Percentiles rank a stretch among this genome's conserved stretches.
phyloP scores from a whole-genome alignment of 2,329 filamentous ascomycete genomes.

The Beauveria medogensis region DNA sequence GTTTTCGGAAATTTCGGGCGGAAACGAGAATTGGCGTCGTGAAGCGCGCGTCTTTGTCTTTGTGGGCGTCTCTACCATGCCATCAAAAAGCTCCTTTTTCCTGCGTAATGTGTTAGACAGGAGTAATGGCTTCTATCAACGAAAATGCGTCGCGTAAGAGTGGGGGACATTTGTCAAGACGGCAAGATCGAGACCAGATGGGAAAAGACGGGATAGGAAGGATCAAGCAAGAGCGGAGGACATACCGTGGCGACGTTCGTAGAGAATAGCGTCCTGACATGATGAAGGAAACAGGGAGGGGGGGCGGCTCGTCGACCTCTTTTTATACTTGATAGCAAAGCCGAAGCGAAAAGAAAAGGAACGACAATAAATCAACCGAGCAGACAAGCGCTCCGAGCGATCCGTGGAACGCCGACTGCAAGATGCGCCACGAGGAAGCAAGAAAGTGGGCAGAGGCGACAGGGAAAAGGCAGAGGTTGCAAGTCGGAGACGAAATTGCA shows the following conservation, averaged over 20 bases:
- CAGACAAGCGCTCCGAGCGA: constrained; percentile 2
- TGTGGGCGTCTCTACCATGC: constrained; percentile 50
- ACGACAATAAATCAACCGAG: background rate
- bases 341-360: background rate
- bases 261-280: constrained; percentile 32
- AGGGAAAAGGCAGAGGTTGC: background rate
- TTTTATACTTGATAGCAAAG: constrained; percentile 2
- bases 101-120: constrained; percentile 23
- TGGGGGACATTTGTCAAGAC: background rate
- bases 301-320: background rate
- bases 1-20: constrained; percentile 35
- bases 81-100: constrained; percentile 54
- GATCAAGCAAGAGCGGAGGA: background rate
- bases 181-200: background rate
- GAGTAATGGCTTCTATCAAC: background rate
- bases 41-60: constrained; percentile 31
- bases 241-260: constrained; percentile 31
- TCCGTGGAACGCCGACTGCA: constrained; percentile 7
- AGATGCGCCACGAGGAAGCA: constrained; percentile 6
- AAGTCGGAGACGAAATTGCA: background rate
- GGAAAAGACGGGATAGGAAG: constrained; percentile 7
- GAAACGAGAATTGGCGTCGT: constrained; percentile 43
- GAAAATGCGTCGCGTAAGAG: background rate
- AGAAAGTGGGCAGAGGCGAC: constrained; percentile 1
- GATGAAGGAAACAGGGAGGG: constrained; percentile 7